Evolutionary conservation across 2,329 filamentous ascomycete genomes (phyloP).

Genomic region (Microdochium bolleyi): DNA sequence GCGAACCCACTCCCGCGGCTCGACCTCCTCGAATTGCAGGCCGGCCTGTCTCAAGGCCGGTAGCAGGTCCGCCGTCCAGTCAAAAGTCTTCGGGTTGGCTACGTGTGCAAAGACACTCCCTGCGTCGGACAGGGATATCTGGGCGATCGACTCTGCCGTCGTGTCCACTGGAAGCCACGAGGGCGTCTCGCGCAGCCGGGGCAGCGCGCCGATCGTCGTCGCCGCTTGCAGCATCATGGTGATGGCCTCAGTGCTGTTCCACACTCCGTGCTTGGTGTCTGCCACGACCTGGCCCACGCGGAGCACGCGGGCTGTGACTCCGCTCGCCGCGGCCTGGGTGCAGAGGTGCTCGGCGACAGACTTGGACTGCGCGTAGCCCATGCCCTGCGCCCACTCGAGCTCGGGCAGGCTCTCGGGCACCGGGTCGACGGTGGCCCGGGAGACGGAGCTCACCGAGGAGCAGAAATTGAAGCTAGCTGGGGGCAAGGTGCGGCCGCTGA

Average conservation of each 20-base stretch:
- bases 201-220: conserved; percentile 32
- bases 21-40: conserved; percentile 34
- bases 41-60: conserved; percentile 35
- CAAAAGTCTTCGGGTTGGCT: conserved; percentile 35
- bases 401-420: conserved; percentile 27
- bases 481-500: neutral
- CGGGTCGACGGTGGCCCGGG: conserved; percentile 16
- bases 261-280: conserved; percentile 36
- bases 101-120: conserved; percentile 35
- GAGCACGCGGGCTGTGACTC: conserved; percentile 25
- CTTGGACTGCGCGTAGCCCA: conserved; percentile 36
- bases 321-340: conserved; percentile 20
- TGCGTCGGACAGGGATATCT: conserved; percentile 22
- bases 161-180: conserved; percentile 38
- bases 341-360: conserved; percentile 30
- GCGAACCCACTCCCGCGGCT: conserved; percentile 32
- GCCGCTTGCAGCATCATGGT: conserved; percentile 41
- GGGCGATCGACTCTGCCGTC: conserved; percentile 29
- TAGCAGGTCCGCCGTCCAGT: conserved; percentile 42
- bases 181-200: conserved; percentile 32
- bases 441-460: conserved; percentile 38
- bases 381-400: conserved; percentile 26
- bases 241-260: conserved; percentile 44
- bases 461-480: conserved; percentile 35
- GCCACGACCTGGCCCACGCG: conserved; percentile 44